Evolutionary conservation across 345 rosid genomes (phyloP), one percentile per base, ranked within the genome.

Genomic region (Arabis hirsuta): DNA sequence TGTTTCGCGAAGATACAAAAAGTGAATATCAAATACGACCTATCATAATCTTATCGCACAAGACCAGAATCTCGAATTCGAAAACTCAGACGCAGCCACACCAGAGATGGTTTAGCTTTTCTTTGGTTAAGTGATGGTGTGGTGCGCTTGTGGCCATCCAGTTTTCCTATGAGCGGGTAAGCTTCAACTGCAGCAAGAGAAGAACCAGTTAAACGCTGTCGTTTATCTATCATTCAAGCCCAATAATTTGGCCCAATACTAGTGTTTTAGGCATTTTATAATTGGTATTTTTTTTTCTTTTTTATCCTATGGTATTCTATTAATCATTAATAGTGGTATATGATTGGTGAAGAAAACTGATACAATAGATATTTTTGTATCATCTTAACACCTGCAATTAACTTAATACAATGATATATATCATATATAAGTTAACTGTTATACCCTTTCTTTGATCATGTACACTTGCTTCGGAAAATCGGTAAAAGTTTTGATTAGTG

Each of bases 131-230:
- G 55, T 51, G 64, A 43, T 70, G 74, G 72, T 38, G 72, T 70
- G 76, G 72, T 45, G 55, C 59, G 48, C 66, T 47, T 63, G 50
- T 67, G 66, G 78, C 85, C 87, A 78, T 75, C 61, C 83, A 75
- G 46, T 69, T 19, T 22, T 59, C 55, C 55, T 45, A n/a, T 27
- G 70, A 68, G 70, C 69, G 79, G 79, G 74, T 76, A 62, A 76
- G 75, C 74, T 47, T 54, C 53, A 55, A 54, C 42, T 9, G 16
- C 26, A 67, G 12, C 57, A 32, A 20, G 12, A 50, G 8, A 29
- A 44, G 9, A 50, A 1, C 12, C 14, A 10, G 0, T 2, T 2
- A 29, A 59, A 66, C 79, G 59, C 2, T 42, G 31, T 46, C 70
- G 63, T 54, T 74, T 44, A 4, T 0, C 9, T 39, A 12, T 53